phyloP scores from a whole-genome alignment of 495 filamentous ascomycete genomes.

The Symbiotaphrina buchneri region DNA sequence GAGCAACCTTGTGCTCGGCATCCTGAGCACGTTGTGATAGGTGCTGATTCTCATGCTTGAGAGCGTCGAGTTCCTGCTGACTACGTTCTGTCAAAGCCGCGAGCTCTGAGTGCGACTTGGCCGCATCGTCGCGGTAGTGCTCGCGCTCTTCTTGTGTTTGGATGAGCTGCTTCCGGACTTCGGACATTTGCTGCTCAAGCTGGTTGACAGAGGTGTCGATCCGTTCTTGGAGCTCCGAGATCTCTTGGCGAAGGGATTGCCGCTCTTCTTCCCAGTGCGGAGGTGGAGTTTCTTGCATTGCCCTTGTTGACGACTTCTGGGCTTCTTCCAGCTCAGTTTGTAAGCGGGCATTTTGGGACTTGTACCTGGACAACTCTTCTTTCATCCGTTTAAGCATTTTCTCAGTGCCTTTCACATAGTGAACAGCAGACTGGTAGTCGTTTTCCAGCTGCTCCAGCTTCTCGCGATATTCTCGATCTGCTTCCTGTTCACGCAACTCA shows the following conservation, averaged over 20 bases:
- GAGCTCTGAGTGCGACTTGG: slow-evolving; percentile 35
- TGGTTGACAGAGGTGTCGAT: slow-evolving; percentile 37
- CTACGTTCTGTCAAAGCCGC: slow-evolving; percentile 27
- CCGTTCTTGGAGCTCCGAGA: slow-evolving; percentile 41
- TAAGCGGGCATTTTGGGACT: slow-evolving; percentile 59
- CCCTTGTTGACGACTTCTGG: slow-evolving; percentile 12
- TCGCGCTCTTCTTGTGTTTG: slow-evolving; percentile 44
- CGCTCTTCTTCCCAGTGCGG: slow-evolving; percentile 58
- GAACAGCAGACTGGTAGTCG: slow-evolving; percentile 97
- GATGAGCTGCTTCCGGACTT: slow-evolving; percentile 43
- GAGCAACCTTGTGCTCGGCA: slow-evolving; percentile 78
- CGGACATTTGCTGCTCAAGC: slow-evolving; percentile 47
- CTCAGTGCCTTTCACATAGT: slow-evolving; percentile 96
- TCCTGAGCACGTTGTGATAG: slow-evolving; percentile 68
- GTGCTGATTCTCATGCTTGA: slow-evolving; percentile 57
- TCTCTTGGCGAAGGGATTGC: slow-evolving; percentile 33
- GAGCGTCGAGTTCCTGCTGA: slow-evolving; percentile 48
- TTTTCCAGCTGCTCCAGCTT: slow-evolving; percentile 83
- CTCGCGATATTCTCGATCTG: slow-evolving; percentile 65
- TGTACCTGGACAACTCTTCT: slow-evolving; percentile 77
- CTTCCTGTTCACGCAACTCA: slow-evolving; percentile 60
- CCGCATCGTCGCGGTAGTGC: slow-evolving; percentile 26
- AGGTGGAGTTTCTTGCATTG: slow-evolving; percentile 19
- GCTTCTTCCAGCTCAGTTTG: slow-evolving; percentile 55
- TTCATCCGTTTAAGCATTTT: slow-evolving; percentile 99